Evolutionary conservation across 192 early-diverging fungal species (phyloP).

Genomic region (Umbelopsis isabellina): DNA sequence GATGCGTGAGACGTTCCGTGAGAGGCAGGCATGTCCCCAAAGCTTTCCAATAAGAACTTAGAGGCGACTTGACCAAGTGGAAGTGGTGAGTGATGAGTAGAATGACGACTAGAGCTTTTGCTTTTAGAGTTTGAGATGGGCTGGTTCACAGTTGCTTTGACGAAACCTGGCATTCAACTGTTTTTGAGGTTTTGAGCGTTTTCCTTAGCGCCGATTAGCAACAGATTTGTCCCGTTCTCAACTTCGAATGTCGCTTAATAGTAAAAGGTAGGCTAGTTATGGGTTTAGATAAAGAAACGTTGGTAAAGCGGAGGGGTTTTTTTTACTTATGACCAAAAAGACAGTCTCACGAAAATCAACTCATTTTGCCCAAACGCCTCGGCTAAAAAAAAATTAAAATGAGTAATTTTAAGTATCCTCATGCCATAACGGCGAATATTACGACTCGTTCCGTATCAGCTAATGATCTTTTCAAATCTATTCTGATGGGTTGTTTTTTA

Average conservation of each 20-base stretch:
- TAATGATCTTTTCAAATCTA: no score
- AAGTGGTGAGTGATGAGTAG: neutral
- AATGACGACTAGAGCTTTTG: neutral
- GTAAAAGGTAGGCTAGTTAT: neutral
- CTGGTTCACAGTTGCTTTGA: constrained; percentile 14
- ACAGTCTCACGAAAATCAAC: neutral
- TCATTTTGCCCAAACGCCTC: neutral
- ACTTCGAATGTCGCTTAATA: no score
- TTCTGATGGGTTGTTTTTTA: no score
- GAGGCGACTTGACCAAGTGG: constrained; percentile 1
- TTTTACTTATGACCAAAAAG: neutral
- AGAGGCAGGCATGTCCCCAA: constrained; percentile 16
- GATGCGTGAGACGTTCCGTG: neutral
- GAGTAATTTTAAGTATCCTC: no score
- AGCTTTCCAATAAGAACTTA: constrained; percentile 1
- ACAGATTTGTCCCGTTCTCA: no score
- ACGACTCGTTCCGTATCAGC: no score
- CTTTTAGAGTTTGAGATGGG: neutral
- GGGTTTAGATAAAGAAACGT: neutral
- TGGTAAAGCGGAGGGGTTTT: neutral
- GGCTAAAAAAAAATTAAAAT: constrained; percentile 9
- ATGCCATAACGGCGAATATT: no score
- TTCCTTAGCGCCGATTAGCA: no score
- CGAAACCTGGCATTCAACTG: constrained; percentile 11
- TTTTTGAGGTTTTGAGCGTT: neutral